Conservation (phyloP, 768 basidiomycete genomes). For the Phanerochaete sordida region DNA sequence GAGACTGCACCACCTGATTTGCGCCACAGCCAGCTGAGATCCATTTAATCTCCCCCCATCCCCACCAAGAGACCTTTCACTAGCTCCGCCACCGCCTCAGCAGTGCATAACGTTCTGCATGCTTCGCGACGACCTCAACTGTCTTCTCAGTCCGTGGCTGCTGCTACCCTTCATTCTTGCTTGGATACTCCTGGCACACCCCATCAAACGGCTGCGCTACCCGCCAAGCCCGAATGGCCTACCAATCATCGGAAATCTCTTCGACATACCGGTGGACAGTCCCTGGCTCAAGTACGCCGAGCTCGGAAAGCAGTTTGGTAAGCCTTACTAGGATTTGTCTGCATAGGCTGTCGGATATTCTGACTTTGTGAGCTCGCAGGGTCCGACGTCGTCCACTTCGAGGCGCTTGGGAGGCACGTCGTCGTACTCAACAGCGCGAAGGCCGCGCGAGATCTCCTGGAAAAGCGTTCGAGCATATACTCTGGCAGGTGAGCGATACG, state of each 20-base stretch:
- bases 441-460: slow-evolving; percentile 16
- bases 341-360: too few relatives aligned
- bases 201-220: not conserved
- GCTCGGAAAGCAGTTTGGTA: slow-evolving; percentile 1
- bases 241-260: slow-evolving; percentile 22
- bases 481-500: slow-evolving; percentile 11
- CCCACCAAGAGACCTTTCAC: too few relatives aligned
- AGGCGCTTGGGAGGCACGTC: slow-evolving; percentile 8
- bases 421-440: slow-evolving; percentile 14
- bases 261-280: slow-evolving; percentile 13
- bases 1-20: too few relatives aligned
- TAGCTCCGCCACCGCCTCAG: too few relatives aligned
- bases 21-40: too few relatives aligned
- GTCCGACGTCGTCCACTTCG: not conserved
- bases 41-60: too few relatives aligned
- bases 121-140: too few relatives aligned
- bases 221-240: slow-evolving; percentile 23
- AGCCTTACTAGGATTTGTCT: not conserved
- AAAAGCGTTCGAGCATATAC: slow-evolving; percentile 18
- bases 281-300: not conserved
- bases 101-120: too few relatives aligned
- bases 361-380: not conserved
- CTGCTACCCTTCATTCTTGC: too few relatives aligned
- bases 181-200: too few relatives aligned
- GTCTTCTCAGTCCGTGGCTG: too few relatives aligned